phyloP scores from a whole-genome alignment of 2,329 filamentous ascomycete genomes.

The Colletotrichum sp. region DNA sequence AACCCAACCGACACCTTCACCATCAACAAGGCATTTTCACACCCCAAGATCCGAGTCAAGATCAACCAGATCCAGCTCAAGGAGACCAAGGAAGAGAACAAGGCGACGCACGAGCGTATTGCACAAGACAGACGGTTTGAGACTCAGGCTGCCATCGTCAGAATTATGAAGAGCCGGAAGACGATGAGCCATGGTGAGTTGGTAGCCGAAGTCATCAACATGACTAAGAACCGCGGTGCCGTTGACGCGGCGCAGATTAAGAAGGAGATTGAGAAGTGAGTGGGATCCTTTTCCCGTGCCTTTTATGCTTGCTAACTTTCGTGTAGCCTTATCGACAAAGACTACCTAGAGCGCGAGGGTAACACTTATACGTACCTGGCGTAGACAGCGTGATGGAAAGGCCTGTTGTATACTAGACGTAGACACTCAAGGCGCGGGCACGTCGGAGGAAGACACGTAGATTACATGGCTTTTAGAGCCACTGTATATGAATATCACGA shows the following conservation, averaged over 20 bases:
- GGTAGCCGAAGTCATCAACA: slow-evolving; percentile 88
- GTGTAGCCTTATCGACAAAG: slow-evolving; percentile 83
- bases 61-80: slow-evolving; percentile 99
- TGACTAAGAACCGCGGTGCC: slow-evolving; percentile 85
- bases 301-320: slow-evolving; percentile 28
- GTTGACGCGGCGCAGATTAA: slow-evolving; percentile 90
- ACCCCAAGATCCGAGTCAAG: slow-evolving; percentile 90
- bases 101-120: slow-evolving; percentile 89
- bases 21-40: slow-evolving; percentile 77
- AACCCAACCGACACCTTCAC: slow-evolving; percentile 80
- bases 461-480: neutral
- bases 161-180: slow-evolving; percentile 97
- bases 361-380: slow-evolving; percentile 75
- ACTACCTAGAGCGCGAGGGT: slow-evolving; percentile 85
- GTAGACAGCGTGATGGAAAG: slow-evolving; percentile 36
- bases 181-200: slow-evolving; percentile 84
- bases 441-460: neutral
- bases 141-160: slow-evolving; percentile 94
- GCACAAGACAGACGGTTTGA: slow-evolving; percentile 91
- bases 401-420: neutral
- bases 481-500: neutral
- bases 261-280: slow-evolving; percentile 93
- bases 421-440: neutral
- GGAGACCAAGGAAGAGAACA: slow-evolving; percentile 94
- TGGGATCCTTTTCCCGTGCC: slow-evolving; percentile 22